Percentiles rank a stretch among this genome's conserved stretches.
phyloP scores from a whole-genome alignment of 2,329 filamentous ascomycete species.

The Aspergillus transmontanensis region DNA sequence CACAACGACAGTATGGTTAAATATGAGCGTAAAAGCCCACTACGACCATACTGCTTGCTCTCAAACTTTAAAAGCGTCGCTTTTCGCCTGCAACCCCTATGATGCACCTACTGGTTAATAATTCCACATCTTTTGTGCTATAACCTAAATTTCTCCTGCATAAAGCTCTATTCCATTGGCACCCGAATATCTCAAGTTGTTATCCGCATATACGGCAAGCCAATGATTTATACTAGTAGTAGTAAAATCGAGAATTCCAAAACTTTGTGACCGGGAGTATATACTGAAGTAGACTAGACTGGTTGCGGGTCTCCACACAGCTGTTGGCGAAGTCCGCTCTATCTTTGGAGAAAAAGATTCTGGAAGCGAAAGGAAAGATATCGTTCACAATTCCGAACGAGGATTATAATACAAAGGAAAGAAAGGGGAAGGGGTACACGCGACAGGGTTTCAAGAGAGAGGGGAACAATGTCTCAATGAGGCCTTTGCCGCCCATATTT shows the following conservation, averaged over 20 bases:
- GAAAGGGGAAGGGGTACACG: background rate
- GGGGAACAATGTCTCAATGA: background rate
- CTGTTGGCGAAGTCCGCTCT: background rate
- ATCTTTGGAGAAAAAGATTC: background rate
- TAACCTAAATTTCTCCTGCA: too few species aligned
- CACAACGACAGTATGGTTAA: too few species aligned
- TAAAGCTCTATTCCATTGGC: too few species aligned
- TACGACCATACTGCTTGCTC: too few species aligned
- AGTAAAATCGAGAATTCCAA: background rate
- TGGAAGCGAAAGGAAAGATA: background rate
- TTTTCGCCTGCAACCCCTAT: background rate
- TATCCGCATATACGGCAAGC: background rate
- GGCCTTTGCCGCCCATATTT: background rate
- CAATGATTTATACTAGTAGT: too few species aligned
- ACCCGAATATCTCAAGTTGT: too few species aligned
- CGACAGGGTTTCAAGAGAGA: background rate
- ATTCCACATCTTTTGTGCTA: too few species aligned
- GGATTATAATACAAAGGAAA: background rate
- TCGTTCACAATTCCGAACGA: background rate
- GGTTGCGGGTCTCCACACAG: background rate
- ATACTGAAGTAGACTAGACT: background rate
- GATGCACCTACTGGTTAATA: too few species aligned
- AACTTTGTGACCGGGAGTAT: background rate
- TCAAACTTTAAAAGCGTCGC: background rate
- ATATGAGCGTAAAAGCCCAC: too few species aligned